These are phyloP conservation scores for Metarhizium rileyi DNA, from an alignment of 2,329 filamentous ascomycete species.

Conservation along the genomic window DNA sequence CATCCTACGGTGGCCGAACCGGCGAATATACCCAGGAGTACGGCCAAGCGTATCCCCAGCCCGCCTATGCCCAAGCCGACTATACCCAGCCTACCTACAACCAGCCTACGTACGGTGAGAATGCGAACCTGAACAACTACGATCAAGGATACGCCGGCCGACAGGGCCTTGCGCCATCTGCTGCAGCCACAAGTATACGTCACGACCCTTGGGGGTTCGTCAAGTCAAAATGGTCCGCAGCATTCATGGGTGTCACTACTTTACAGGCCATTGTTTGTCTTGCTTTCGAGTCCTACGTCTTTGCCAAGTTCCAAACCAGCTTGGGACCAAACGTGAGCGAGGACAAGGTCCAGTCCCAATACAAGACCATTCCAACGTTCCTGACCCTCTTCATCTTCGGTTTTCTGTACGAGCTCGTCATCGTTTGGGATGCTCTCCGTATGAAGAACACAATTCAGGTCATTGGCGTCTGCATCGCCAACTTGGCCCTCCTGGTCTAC, in stretches of 20 bases:
- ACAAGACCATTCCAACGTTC: constrained; percentile 82
- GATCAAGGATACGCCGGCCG: constrained; percentile 28
- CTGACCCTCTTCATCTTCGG: constrained; percentile 95
- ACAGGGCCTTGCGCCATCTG: constrained; percentile 25
- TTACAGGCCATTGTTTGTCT: constrained; percentile 74
- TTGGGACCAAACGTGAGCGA: constrained; percentile 33
- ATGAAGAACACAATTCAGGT: constrained; percentile 98
- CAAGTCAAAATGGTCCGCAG: constrained; percentile 78
- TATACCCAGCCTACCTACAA: constrained; percentile 16
- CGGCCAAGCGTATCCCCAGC: constrained; percentile 24
- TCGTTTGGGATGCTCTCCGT: constrained; percentile 88
- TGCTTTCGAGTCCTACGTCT: constrained; percentile 86
- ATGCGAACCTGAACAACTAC: constrained; percentile 19
- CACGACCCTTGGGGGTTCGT: constrained; percentile 56
- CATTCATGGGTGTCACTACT: constrained; percentile 65
- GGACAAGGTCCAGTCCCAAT: constrained; percentile 37
- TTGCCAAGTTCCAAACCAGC: constrained; percentile 70
- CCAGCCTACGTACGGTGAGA: constrained; percentile 19
- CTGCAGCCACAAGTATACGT: constrained; percentile 21
- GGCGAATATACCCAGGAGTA: constrained; percentile 22
- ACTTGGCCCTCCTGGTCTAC: constrained; percentile 84
- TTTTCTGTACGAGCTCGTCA: constrained; percentile 80
- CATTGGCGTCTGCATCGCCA: constrained; percentile 89
- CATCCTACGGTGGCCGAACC: constrained; percentile 6
- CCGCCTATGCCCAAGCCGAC: constrained; percentile 20